phyloP scores from a whole-genome alignment of 2,329 filamentous ascomycete genomes.

The Aureobasidium leucospermi region DNA sequence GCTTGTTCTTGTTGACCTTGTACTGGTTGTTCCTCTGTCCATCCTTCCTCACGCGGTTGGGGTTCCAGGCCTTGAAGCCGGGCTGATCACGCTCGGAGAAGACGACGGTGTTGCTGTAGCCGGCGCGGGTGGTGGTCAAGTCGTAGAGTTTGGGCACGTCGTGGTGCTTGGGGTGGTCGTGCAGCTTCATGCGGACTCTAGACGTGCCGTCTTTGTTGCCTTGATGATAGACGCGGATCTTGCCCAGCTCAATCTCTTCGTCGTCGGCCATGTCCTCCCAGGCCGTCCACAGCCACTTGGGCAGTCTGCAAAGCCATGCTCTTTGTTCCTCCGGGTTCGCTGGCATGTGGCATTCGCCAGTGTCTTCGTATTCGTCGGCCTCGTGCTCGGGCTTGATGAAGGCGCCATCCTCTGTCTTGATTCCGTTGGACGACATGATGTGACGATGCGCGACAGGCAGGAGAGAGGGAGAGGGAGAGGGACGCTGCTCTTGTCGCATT shows the following conservation, averaged over 20 bases:
- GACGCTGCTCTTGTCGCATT: neutral
- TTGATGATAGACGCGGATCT: slow-evolving; percentile 46
- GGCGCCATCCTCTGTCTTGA: slow-evolving; percentile 32
- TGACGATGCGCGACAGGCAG: neutral
- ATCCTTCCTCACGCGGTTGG: slow-evolving; percentile 16
- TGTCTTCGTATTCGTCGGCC: slow-evolving; percentile 38
- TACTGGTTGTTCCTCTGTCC: slow-evolving; percentile 16
- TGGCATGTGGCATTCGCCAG: slow-evolving; percentile 31
- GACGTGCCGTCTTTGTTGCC: slow-evolving; percentile 16
- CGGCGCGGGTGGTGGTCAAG: slow-evolving; percentile 58
- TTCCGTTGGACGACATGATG: slow-evolving; percentile 28
- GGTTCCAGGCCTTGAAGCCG: slow-evolving; percentile 49
- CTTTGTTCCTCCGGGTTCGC: slow-evolving; percentile 15
- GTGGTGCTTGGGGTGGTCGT: slow-evolving; percentile 61
- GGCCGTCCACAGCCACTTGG: slow-evolving; percentile 71
- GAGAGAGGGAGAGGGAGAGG: neutral
- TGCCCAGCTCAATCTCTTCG: slow-evolving; percentile 74
- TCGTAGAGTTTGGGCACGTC: slow-evolving; percentile 83
- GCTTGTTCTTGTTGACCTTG: slow-evolving; percentile 21
- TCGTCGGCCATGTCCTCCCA: slow-evolving; percentile 73
- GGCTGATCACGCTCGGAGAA: slow-evolving; percentile 92
- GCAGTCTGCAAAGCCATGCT: slow-evolving; percentile 67
- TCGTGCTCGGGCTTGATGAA: slow-evolving; percentile 32
- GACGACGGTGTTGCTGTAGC: slow-evolving; percentile 79
- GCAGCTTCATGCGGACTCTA: slow-evolving; percentile 52